Evolutionary conservation across 2,329 filamentous ascomycete species (phyloP), one percentile per base, ranked within the genome.

Genomic region (Sordariomycetes sp.): DNA sequence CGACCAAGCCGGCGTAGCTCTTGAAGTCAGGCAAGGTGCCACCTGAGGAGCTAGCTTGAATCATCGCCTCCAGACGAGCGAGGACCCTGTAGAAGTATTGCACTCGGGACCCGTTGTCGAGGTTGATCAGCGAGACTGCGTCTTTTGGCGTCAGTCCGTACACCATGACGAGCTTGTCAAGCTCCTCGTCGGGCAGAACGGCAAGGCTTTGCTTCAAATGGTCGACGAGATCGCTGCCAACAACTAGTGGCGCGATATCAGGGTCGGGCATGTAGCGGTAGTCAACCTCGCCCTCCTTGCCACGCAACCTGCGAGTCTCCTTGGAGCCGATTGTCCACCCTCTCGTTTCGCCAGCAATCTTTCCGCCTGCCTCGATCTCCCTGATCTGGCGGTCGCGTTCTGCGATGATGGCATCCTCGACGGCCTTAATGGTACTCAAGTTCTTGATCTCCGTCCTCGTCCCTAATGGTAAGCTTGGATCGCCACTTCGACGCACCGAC

Each of bases 251-350:
- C 0, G 75, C 72, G 11, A 98, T 68, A 52, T 98, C 92, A 5
- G 92, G 86, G 54, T 98, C 92, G 0, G 92, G 90, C 90, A 98
- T 96, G 53, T 98, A 98, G 27, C 92, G 73, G 57, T 98, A 98
- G 57, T 98, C 92, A 6, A 96, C 87, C 51, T 94, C 90, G 31
- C 92, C 92, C 56, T 96, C 92, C 56, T 98, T 98, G 18, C 86
- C 86, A 48, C 92, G 75, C 28, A 98, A 63, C 26, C 82, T 73
- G 38, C 76, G 78, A 4, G 92, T 96, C 53, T 87, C 81, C 4
- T 76, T 86, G 42, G 78, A 81, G 3, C 87, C 87, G 17, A 94
- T 71, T 1, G 86, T 83, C 87, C 88, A 98, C 6, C 92, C 90
- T 37, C 92, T 74, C 7, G 92, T 98, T 62, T 98, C 92, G 29